These are phyloP conservation scores for Bruguiera sexangula DNA, from an alignment of 345 rosid genomes.

Conservation along the genomic window DNA sequence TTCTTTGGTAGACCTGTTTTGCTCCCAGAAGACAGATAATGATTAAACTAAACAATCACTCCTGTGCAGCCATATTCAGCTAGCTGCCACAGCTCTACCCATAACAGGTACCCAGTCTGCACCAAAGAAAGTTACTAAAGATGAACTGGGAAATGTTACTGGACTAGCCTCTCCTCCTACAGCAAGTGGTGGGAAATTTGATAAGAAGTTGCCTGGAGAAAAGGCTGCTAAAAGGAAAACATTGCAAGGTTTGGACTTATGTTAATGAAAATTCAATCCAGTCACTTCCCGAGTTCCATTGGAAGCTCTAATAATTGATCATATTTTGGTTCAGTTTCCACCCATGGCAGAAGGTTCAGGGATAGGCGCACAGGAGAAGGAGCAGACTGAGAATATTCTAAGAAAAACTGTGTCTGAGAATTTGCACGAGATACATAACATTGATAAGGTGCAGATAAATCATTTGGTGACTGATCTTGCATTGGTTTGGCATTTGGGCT, in stretches of 20 bases:
- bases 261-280: neutral
- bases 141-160: constrained; percentile 73
- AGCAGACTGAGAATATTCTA: constrained; percentile 75
- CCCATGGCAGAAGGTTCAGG: constrained; percentile 73
- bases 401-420: constrained; percentile 70
- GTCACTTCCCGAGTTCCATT: neutral
- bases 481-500: neutral
- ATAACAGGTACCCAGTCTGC: constrained; percentile 73
- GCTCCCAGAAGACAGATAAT: too few relatives aligned
- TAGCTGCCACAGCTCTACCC: constrained; percentile 83
- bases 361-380: constrained; percentile 55
- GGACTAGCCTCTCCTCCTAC: constrained; percentile 86
- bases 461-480: neutral
- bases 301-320: neutral
- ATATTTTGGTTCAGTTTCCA: constrained; percentile 48
- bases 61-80: constrained; percentile 71
- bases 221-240: constrained; percentile 77
- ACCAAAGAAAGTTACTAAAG: constrained; percentile 61
- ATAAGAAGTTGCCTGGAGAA: constrained; percentile 79
- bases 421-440: constrained; percentile 78
- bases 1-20: too few relatives aligned
- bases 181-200: constrained; percentile 97
- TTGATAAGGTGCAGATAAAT: constrained; percentile 54
- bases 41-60: neutral
- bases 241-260: constrained; percentile 60